Conservation (phyloP, 192 early-diverging fungal genomes). For the Backusella circina region DNA sequence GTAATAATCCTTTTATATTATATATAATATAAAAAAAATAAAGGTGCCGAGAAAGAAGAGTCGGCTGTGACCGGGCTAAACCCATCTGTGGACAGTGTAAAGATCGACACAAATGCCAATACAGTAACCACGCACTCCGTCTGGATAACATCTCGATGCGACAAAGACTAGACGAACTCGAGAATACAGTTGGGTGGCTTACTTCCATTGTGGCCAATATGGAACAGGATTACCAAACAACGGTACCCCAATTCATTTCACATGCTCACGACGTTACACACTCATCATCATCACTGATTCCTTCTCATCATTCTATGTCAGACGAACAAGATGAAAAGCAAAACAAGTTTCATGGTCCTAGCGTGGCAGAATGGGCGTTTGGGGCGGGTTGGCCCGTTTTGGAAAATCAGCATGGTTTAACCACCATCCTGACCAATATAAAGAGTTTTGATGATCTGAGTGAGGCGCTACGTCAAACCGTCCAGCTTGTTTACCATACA, state of each 20-base stretch:
- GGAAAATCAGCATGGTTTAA: neutral
- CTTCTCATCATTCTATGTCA: neutral
- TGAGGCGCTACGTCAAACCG: neutral
- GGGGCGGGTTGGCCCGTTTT: conserved; percentile 5
- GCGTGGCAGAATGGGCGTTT: neutral
- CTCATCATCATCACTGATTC: neutral
- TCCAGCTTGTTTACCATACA: neutral
- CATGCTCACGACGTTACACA: neutral
- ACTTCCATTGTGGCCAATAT: neutral
- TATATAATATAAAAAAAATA: neutral
- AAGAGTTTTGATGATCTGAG: conserved; percentile 6
- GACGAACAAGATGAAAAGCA: neutral
- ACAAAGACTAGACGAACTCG: neutral
- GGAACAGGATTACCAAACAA: neutral
- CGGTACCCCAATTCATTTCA: neutral
- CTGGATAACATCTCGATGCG: conserved; percentile 8
- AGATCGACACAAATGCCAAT: conserved; percentile 9
- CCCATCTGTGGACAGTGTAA: conserved; percentile 14
- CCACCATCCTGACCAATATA: conserved; percentile 8
- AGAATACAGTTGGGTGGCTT: neutral
- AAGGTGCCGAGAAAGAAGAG: conserved; percentile 24
- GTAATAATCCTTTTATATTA: neutral
- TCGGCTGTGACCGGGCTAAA: conserved; percentile 18
- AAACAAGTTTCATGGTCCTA: neutral
- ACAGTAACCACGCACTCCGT: conserved; percentile 4